A percentile compares a stretch with the other conserved stretches of the same genome.
phyloP scores from a whole-genome alignment of 2,329 filamentous ascomycete genomes.

The Lasiodiplodia hormozganensis region DNA sequence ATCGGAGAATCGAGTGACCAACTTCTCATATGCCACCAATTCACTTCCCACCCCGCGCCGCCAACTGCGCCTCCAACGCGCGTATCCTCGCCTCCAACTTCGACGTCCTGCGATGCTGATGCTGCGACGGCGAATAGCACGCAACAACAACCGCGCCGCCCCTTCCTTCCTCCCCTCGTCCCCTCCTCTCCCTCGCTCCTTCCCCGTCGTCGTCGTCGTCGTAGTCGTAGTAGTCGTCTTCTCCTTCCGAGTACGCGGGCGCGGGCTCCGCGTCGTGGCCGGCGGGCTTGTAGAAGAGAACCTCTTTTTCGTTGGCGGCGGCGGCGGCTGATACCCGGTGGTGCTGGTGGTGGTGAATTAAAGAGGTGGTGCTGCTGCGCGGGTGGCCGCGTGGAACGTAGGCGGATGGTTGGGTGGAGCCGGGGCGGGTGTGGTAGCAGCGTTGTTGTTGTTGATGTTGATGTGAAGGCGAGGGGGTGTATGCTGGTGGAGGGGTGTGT shows the following conservation, averaged over 20 bases:
- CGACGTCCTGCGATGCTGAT: background rate
- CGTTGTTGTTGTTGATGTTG: background rate
- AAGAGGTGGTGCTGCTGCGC: background rate
- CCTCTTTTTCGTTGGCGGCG: background rate
- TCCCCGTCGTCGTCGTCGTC: background rate
- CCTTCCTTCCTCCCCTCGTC: no score
- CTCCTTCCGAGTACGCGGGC: background rate
- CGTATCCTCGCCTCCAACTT: slow-evolving; percentile 1
- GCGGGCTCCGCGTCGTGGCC: background rate
- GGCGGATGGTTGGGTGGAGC: slow-evolving; percentile 6
- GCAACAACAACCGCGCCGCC: no score
- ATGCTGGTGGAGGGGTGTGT: slow-evolving; percentile 5
- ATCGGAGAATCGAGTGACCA: no score
- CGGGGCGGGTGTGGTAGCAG: slow-evolving; percentile 6
- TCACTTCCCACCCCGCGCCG: background rate
- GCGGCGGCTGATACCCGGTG: background rate
- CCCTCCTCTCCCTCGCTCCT: background rate
- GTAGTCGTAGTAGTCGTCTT: background rate
- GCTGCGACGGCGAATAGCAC: background rate
- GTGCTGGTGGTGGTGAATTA: background rate
- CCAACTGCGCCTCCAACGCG: slow-evolving; percentile 8
- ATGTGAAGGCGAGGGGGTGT: background rate
- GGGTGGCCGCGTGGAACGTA: slow-evolving; percentile 20
- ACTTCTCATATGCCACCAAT: background rate
- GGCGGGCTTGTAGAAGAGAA: slow-evolving; percentile 10